A percentile compares a stretch with the other conserved stretches of the same genome.
Evolutionary conservation across 148 eudicot species (phyloP).

Genomic region (Nyssa sinensis): DNA sequence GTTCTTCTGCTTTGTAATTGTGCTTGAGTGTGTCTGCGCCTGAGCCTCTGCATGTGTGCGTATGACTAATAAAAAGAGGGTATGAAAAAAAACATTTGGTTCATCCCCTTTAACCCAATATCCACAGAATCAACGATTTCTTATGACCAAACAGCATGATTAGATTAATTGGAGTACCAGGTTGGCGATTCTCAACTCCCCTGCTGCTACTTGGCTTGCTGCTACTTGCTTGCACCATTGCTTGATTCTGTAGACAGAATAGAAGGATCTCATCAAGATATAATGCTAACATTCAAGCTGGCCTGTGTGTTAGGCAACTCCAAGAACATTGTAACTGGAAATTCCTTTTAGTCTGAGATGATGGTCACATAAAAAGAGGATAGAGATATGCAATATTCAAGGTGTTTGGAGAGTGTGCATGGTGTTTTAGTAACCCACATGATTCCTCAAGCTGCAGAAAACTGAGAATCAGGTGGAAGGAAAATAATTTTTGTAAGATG

Average conservation of each 20-base stretch:
- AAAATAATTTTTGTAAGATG: neutral
- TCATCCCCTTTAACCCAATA: neutral
- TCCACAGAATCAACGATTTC: neutral
- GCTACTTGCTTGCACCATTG: conserved; percentile 25
- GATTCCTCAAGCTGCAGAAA: neutral
- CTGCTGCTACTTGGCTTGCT: no score
- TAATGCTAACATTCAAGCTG: neutral
- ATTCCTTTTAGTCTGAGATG: neutral
- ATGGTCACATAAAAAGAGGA: no score
- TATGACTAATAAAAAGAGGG: neutral
- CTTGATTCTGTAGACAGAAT: conserved; percentile 33
- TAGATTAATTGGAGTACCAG: conserved; percentile 23
- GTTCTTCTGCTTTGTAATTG: no score
- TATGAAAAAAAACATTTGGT: no score
- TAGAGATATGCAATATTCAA: neutral
- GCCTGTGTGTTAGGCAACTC: neutral
- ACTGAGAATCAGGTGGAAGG: no score
- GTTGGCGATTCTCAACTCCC: conserved; percentile 27
- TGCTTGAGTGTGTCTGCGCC: no score
- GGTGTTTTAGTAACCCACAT: neutral
- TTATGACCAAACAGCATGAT: neutral
- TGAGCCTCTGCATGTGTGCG: no score
- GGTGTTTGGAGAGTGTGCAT: no score
- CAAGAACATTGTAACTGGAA: neutral
- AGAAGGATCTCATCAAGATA: neutral